These are phyloP conservation scores for Phalaenopsis equestris DNA, from an alignment of 106 monocot genomes.

Conservation along the genomic window DNA sequence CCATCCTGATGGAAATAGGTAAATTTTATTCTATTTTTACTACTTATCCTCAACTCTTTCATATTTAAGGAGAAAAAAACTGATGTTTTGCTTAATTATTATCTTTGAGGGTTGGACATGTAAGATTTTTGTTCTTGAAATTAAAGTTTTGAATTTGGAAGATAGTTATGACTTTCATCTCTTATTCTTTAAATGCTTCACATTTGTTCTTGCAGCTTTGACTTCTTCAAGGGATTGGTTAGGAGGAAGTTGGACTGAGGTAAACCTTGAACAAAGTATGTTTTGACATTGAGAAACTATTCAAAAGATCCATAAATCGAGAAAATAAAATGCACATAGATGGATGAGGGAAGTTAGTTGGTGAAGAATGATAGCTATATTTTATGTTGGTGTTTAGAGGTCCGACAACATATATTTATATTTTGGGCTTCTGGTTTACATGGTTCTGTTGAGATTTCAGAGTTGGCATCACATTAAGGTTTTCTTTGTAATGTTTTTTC, in stretches of 20 bases:
- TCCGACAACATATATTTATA: neutral
- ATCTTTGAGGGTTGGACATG: neutral
- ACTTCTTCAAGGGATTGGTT: constrained; percentile 12
- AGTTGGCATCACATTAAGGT: neutral
- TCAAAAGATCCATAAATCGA: neutral
- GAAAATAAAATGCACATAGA: neutral
- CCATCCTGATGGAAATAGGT: constrained; percentile 86
- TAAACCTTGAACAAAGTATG: neutral
- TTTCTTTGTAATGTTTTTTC: too few relatives aligned
- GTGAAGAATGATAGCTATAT: neutral
- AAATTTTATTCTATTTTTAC: constrained; percentile 1
- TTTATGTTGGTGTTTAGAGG: neutral
- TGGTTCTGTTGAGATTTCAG: neutral
- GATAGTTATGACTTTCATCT: neutral
- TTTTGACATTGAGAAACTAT: neutral
- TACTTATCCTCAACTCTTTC: neutral
- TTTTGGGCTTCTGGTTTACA: neutral
- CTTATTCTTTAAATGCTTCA: neutral
- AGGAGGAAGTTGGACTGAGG: constrained; percentile 9
- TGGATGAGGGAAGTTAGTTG: neutral
- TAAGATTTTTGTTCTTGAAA: neutral
- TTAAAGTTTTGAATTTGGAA: constrained; percentile 1
- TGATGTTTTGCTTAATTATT: neutral
- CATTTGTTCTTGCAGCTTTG: constrained; percentile 7
- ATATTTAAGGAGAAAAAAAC: neutral